Conservation (phyloP, 176 grass and related monocot genomes). For the Lolium perenne region DNA sequence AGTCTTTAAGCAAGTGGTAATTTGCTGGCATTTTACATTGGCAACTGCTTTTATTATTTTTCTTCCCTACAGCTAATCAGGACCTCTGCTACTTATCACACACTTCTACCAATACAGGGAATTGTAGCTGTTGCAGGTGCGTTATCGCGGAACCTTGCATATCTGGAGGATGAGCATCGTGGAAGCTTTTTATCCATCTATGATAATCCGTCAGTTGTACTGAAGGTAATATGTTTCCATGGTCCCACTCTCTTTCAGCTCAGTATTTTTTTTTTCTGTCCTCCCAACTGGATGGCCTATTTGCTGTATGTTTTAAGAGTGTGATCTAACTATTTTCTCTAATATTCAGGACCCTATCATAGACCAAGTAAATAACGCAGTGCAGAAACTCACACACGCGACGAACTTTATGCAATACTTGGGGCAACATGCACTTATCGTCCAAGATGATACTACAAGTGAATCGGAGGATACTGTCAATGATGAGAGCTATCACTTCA, state of each 20-base stretch:
- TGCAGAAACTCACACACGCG: constrained; percentile 68
- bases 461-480: constrained; percentile 57
- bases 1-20: constrained; percentile 99
- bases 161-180: constrained; percentile 63
- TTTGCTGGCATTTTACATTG: constrained; percentile 25
- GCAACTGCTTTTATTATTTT: neutral
- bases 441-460: constrained; percentile 66
- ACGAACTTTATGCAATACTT: constrained; percentile 81
- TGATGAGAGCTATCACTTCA: constrained; percentile 74
- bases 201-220: constrained; percentile 67
- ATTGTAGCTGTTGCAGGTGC: constrained; percentile 82
- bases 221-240: constrained; percentile 54
- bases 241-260: constrained; percentile 22
- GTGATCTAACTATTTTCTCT: constrained; percentile 4
- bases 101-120: constrained; percentile 53
- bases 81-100: constrained; percentile 27
- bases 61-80: constrained; percentile 16
- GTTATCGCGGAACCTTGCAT: constrained; percentile 78
- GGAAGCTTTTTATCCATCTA: constrained; percentile 80
- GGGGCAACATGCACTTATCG: constrained; percentile 76
- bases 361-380: constrained; percentile 69
- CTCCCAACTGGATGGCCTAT: neutral
- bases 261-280: constrained; percentile 28
- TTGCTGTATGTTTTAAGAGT: neutral
- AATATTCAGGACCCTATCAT: constrained; percentile 80